Conservation (phyloP, 2,329 filamentous ascomycete genomes). For the Monilinia vaccinii-corymbosi region DNA sequence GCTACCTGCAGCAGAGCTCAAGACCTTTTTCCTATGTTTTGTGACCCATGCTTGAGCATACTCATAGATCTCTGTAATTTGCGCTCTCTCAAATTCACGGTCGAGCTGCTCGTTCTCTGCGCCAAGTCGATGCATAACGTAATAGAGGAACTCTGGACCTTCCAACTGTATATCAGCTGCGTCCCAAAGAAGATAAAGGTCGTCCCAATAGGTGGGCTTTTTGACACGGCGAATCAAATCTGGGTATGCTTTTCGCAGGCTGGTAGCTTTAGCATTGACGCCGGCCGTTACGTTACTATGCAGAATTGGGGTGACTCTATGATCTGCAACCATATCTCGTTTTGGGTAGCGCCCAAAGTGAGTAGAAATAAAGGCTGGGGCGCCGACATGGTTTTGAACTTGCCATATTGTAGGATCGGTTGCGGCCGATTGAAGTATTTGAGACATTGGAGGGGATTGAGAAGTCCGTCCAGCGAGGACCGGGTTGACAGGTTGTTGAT, state of each 20-base stretch:
- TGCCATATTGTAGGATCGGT: background rate
- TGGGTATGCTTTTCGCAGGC: conserved; percentile 6
- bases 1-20: background rate
- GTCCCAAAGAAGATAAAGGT: conserved; percentile 29
- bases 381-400: background rate
- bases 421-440: background rate
- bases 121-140: conserved; percentile 23
- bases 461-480: background rate
- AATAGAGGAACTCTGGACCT: conserved; percentile 24
- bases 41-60: conserved; percentile 17
- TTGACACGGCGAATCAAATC: conserved; percentile 8
- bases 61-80: conserved; percentile 10
- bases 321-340: conserved; percentile 9
- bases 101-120: conserved; percentile 8
- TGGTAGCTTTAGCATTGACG: conserved; percentile 10
- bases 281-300: conserved; percentile 12
- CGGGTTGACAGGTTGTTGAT: background rate
- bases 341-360: conserved; percentile 8
- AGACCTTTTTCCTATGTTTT: background rate
- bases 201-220: conserved; percentile 16
- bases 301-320: conserved; percentile 5
- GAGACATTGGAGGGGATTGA: background rate
- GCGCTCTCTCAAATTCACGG: background rate
- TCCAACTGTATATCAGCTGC: conserved; percentile 26
- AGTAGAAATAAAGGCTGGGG: conserved; percentile 20